These are phyloP conservation scores for Tricholoma sp. DNA, from an alignment of 768 basidiomycete genomes.

Conservation along the genomic window DNA sequence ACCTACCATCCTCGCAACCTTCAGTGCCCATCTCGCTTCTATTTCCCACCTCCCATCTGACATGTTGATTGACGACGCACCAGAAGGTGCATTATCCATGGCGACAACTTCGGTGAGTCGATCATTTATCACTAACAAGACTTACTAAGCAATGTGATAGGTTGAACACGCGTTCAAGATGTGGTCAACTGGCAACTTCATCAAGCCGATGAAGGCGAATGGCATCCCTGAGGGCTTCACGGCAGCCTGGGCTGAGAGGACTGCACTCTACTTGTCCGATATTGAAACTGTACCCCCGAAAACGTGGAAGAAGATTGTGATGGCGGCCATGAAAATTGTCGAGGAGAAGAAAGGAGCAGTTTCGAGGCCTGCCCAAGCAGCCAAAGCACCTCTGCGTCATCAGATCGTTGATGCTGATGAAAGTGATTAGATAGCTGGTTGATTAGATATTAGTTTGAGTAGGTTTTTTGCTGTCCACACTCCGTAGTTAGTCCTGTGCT, in stretches of 20 bases:
- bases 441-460: neutral
- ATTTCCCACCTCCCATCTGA: neutral
- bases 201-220: neutral
- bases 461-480: neutral
- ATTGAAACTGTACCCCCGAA: neutral
- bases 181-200: constrained; percentile 2
- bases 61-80: neutral
- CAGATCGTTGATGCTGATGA: constrained; percentile 1
- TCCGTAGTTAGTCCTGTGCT: neutral
- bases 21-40: neutral
- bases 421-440: constrained; percentile 3
- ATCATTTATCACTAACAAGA: neutral
- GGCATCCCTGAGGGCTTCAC: neutral
- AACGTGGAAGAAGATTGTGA: constrained; percentile 3
- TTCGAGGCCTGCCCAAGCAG: neutral
- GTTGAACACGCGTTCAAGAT: constrained; percentile 3
- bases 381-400: neutral
- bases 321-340: neutral
- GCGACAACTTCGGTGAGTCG: constrained; percentile 1
- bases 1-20: constrained; percentile 1
- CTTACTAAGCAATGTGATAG: constrained; percentile 2
- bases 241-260: neutral
- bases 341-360: neutral
- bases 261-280: neutral
- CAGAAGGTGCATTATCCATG: constrained; percentile 4